Evolutionary conservation across 805 yeast genomes (phyloP), one percentile per base, ranked within the genome.

Genomic region (Kluyveromyces nonfermentans): DNA sequence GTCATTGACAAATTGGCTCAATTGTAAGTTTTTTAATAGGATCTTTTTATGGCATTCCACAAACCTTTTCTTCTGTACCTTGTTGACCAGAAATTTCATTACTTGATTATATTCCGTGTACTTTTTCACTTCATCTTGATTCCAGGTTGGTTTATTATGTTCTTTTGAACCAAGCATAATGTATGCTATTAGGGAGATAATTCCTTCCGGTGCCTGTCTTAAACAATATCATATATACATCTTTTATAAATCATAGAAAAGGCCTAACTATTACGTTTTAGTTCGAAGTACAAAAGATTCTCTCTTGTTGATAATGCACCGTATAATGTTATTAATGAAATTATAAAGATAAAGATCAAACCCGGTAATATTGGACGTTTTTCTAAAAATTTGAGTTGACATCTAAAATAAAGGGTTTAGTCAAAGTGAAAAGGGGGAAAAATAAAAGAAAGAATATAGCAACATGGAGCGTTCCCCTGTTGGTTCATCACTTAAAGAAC

Each of bases 1-100:
- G 78, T 90, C 62, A 76, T 90, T 56, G 74, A 75, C 49, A 82
- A 83, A 70, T 77, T 87, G 45, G 46, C 57, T 30, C 39, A 52
- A 34, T 37, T 47, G 31, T 46, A 42, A 46, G 10, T 20, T 20
- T 4, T 35, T 35, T 10, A 14, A 25, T 25, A 25, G 12, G 12
- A 4, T 25, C 12, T 25, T 25, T 25, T 6, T 10, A 25, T 10
- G 30, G 14, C 30, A 25, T 25, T 25, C 30, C 30, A 25, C 12
- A 14, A 10, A 25, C 30, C 30, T 25, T 25, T 25, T 25, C 7
- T 25, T 25, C 12, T 25, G 30, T 25, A 25, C 30, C 30, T 10
- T 25, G 9, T 25, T 25, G 12, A 25, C 30, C 30, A 25, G 30
- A 25, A 25, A 25, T 25, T 6, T 25, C 30, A 25, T 25, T 25